Evolutionary conservation across 1,284 basidiomycete genomes (phyloP).

Genomic region (Ceratobasidium theobromae): DNA sequence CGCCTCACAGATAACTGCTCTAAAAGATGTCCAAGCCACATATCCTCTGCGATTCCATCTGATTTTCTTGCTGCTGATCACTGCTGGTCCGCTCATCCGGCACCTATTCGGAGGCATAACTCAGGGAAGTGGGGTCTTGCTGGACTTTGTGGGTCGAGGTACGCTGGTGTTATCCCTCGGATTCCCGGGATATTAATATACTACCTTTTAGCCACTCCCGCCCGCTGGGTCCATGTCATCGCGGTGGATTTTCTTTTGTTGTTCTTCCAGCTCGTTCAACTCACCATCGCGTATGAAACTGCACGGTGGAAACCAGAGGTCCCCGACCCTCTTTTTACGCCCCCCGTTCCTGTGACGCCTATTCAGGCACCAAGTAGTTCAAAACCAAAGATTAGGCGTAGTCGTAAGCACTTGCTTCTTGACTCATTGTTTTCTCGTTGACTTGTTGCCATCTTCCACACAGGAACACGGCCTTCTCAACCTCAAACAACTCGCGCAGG

Average conservation of each 20-base stretch:
- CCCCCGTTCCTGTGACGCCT: neutral
- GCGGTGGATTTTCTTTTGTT: conserved; percentile 14
- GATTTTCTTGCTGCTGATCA: neutral
- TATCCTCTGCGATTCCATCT: conserved; percentile 17
- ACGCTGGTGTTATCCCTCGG: neutral
- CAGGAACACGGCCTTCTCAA: neutral
- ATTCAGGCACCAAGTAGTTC: neutral
- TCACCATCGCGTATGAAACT: conserved; percentile 29
- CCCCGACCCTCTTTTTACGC: conserved; percentile 23
- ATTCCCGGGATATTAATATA: neutral
- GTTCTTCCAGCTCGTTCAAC: conserved; percentile 16
- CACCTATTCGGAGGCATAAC: neutral
- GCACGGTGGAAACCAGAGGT: conserved; percentile 20
- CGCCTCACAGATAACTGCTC: neutral
- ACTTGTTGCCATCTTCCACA: neutral
- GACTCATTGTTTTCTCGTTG: neutral
- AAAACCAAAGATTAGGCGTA: neutral
- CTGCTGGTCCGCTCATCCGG: neutral
- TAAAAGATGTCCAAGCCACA: conserved; percentile 12
- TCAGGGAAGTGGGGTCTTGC: conserved; percentile 17
- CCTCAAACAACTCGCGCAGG: conserved; percentile 13
- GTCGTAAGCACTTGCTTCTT: conserved; percentile 3
- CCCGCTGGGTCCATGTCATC: neutral
- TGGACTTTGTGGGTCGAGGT: conserved; percentile 32
- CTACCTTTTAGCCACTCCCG: neutral